Percentiles rank a stretch among this genome's conserved stretches.
phyloP scores from a whole-genome alignment of 331 rosid genomes.

The Cydonia oblonga region DNA sequence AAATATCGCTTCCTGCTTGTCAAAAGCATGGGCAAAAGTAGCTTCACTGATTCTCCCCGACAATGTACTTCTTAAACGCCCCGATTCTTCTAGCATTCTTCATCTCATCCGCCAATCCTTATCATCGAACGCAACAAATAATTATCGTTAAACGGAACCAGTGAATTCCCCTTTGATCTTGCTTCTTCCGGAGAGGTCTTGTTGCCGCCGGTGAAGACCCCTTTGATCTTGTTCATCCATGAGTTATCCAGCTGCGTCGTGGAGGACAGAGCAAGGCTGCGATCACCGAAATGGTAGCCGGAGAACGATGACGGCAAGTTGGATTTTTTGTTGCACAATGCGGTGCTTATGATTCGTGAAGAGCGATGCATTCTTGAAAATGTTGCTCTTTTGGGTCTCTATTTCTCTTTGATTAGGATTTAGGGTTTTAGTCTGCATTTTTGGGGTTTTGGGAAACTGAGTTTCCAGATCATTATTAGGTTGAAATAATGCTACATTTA shows the following conservation, averaged over 20 bases:
- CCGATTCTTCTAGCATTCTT: constrained; percentile 57
- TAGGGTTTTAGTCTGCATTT: constrained; percentile 7
- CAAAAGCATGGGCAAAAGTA: constrained; percentile 49
- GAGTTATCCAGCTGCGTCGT: constrained; percentile 45
- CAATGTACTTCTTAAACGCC: constrained; percentile 54
- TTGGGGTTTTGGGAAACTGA: neutral
- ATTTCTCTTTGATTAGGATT: neutral
- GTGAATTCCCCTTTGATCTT: neutral
- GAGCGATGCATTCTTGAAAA: constrained; percentile 23
- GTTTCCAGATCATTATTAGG: too few relatives aligned
- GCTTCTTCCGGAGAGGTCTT: constrained; percentile 19
- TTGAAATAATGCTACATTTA: too few relatives aligned
- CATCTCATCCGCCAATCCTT: constrained; percentile 72
- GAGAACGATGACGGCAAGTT: neutral
- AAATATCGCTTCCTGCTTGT: constrained; percentile 61
- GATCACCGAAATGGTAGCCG: constrained; percentile 2
- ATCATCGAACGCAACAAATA: neutral
- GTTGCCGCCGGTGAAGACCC: constrained; percentile 65
- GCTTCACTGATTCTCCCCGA: constrained; percentile 75
- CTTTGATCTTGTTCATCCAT: constrained; percentile 75
- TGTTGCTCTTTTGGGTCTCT: neutral
- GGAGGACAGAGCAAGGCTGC: constrained; percentile 16
- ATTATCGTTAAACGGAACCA: neutral
- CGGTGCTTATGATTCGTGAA: constrained; percentile 26
- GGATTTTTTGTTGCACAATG: constrained; percentile 1